These are phyloP conservation scores for rapeseed (Brassica napus) DNA, from an alignment of 345 rosid species.

Conservation along the genomic window Da-Ae NC_063448.1:12165001-12165500, in stretches of 20 bases:
- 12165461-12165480: too few relatives aligned
- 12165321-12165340: constrained; percentile 30
- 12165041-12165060: background rate
- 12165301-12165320: constrained; percentile 38
- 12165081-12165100: background rate
- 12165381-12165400: background rate
- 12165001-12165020: background rate
- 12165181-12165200: constrained; percentile 25
- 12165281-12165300: constrained; percentile 32
- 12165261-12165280: constrained; percentile 29
- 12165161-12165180: background rate
- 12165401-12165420: too few relatives aligned
- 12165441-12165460: too few relatives aligned
- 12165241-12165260: constrained; percentile 37
- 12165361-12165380: constrained; percentile 3
- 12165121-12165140: background rate
- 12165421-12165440: too few relatives aligned
- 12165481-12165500: too few relatives aligned
- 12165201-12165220: constrained; percentile 20
- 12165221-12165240: constrained; percentile 8
- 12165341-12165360: constrained; percentile 11
- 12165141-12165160: background rate
- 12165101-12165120: background rate
- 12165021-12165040: background rate
- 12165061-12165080: background rate